Conservation (phyloP, 306 rosid genomes). For the Datisca glomerata region DNA sequence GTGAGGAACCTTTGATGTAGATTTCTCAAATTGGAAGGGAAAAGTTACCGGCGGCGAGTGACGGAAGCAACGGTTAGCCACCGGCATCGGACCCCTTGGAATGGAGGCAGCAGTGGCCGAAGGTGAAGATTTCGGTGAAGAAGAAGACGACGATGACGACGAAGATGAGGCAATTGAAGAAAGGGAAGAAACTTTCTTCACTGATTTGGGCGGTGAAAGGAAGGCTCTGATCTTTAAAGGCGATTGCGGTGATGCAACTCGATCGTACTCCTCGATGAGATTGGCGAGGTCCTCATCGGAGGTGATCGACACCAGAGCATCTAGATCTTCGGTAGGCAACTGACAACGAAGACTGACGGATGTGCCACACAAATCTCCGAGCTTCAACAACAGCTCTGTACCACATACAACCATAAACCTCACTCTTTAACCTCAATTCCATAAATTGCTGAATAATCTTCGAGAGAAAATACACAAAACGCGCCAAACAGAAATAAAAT, state of each 20-base stretch:
- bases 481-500: not conserved
- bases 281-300: conserved; percentile 80
- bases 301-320: conserved; percentile 78
- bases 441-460: not conserved
- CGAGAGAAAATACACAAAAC: not conserved
- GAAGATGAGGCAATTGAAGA: conserved; percentile 34
- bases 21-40: conserved; percentile 17
- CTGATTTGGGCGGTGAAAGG: conserved; percentile 49
- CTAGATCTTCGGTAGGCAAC: conserved; percentile 80
- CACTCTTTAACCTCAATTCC: conserved; percentile 9
- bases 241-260: conserved; percentile 23
- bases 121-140: conserved; percentile 25
- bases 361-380: conserved; percentile 53
- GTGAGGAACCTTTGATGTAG: conserved; percentile 31
- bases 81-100: conserved; percentile 20
- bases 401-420: conserved; percentile 12
- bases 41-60: conserved; percentile 25
- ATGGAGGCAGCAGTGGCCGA: conserved; percentile 19
- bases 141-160: conserved; percentile 27
- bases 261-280: conserved; percentile 79
- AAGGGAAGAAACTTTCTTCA: conserved; percentile 20
- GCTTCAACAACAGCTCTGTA: conserved; percentile 65
- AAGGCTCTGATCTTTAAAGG: conserved; percentile 70
- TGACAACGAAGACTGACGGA: conserved; percentile 79
- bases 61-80: conserved; percentile 25